phyloP scores from a whole-genome alignment of 345 rosid species.

The Brassica nigra region DNA sequence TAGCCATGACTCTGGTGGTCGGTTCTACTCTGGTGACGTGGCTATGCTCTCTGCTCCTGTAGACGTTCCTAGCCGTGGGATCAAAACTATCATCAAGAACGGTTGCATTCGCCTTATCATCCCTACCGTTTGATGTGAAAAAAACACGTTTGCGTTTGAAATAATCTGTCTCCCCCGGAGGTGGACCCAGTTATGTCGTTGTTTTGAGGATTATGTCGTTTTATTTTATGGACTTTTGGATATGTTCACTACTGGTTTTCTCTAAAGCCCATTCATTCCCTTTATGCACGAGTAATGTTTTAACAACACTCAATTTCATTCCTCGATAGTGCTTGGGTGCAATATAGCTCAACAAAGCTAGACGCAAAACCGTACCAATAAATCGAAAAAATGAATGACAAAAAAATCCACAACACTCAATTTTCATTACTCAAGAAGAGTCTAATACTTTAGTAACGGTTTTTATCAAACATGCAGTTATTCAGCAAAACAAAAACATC shows the following conservation, averaged over 20 bases:
- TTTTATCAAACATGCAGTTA: no score
- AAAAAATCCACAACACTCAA: background rate
- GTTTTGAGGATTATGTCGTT: background rate
- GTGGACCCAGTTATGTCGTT: background rate
- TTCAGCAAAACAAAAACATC: background rate
- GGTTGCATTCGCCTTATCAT: background rate
- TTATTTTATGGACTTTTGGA: background rate
- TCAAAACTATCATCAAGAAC: background rate
- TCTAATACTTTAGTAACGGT: no score
- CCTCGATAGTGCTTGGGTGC: no score
- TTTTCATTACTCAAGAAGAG: background rate
- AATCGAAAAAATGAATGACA: background rate
- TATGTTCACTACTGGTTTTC: background rate
- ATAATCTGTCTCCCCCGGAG: background rate
- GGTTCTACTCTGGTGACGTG: conserved; percentile 3
- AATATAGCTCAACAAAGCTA: background rate
- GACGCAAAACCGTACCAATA: background rate
- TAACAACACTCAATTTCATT: background rate
- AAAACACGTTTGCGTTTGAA: background rate
- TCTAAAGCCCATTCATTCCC: background rate
- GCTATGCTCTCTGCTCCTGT: background rate
- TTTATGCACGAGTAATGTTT: background rate
- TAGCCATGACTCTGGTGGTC: background rate
- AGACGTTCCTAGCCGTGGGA: background rate
- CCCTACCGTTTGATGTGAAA: background rate